Conservation (phyloP, 148 eudicot genomes). For the Rhododendron ovatum region DNA sequence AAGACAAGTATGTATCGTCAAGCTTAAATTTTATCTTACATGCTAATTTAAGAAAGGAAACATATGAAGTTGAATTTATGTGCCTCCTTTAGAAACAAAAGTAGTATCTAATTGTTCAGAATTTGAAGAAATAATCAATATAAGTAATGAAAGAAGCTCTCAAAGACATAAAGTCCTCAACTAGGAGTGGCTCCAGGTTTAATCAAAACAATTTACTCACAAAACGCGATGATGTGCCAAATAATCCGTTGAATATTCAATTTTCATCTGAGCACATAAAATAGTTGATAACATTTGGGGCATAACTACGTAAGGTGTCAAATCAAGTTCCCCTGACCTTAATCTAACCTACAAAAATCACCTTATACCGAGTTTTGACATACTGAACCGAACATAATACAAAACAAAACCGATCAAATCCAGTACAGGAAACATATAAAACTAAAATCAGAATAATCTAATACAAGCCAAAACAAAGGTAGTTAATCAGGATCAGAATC, state of each 20-base stretch:
- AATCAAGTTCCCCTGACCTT: not conserved
- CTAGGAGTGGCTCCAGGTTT: not conserved
- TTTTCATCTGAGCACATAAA: not conserved
- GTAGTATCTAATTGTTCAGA: not conserved
- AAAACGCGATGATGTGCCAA: not conserved
- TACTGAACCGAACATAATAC: not conserved
- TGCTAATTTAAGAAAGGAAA: not conserved
- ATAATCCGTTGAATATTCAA: not conserved
- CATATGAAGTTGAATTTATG: not conserved
- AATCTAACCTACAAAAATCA: not conserved
- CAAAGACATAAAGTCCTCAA: not conserved
- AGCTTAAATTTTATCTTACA: not conserved
- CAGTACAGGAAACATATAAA: not conserved
- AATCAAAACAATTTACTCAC: not conserved
- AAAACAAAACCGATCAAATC: not conserved
- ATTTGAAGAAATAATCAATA: not conserved
- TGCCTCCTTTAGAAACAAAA: not conserved
- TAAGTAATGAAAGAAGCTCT: not conserved
- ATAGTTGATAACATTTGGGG: not conserved
- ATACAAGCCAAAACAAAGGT: not conserved
- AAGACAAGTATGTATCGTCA: not conserved
- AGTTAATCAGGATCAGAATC: conserved; percentile 7
- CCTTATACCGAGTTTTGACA: not conserved
- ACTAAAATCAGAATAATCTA: not conserved
- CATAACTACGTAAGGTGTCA: not conserved